These are phyloP conservation scores for Fusarium tricinctum DNA, from an alignment of 2,329 filamentous ascomycete genomes.

Conservation along the genomic window DNA sequence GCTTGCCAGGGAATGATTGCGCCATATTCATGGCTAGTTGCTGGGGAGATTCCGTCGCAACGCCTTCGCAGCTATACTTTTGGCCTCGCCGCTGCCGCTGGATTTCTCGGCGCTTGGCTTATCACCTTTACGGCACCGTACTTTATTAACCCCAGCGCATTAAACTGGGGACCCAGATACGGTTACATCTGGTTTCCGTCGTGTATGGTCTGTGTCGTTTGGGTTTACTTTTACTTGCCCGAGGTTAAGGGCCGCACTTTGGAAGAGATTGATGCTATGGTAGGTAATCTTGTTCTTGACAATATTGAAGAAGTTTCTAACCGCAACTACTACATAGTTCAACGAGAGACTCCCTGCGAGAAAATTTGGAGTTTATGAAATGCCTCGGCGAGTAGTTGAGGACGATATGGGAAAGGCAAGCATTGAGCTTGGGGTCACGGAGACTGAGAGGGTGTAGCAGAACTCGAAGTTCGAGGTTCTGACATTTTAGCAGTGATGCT, in stretches of 20 bases:
- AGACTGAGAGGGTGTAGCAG: conserved; percentile 28
- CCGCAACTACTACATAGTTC: conserved; percentile 11
- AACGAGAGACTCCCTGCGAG: conserved; percentile 33
- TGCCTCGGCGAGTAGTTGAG: not conserved
- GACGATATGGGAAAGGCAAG: conserved; percentile 21
- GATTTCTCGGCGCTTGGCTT: conserved; percentile 43
- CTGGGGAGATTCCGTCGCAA: conserved; percentile 43
- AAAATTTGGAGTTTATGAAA: conserved; percentile 32
- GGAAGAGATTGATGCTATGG: conserved; percentile 45
- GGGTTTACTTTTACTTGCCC: conserved; percentile 43
- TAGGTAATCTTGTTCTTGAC: not conserved
- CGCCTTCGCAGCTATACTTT: conserved; percentile 46
- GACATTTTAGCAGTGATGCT: not conserved
- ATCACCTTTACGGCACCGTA: conserved; percentile 46
- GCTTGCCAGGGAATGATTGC: conserved; percentile 41
- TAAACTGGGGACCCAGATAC: conserved; percentile 46
- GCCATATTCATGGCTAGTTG: conserved; percentile 45
- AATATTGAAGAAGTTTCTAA: not conserved
- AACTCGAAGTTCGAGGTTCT: fast-evolving
- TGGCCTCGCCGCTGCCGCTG: conserved; percentile 37
- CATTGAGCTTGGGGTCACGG: conserved; percentile 24
- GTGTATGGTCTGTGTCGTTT: conserved; percentile 36
- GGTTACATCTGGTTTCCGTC: conserved; percentile 46
- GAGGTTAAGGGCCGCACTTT: conserved; percentile 43
- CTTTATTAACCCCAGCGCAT: conserved; percentile 43